These are phyloP conservation scores for Podaxis mareebaensis DNA, from an alignment of 768 basidiomycete genomes.

Conservation along the genomic window DNA sequence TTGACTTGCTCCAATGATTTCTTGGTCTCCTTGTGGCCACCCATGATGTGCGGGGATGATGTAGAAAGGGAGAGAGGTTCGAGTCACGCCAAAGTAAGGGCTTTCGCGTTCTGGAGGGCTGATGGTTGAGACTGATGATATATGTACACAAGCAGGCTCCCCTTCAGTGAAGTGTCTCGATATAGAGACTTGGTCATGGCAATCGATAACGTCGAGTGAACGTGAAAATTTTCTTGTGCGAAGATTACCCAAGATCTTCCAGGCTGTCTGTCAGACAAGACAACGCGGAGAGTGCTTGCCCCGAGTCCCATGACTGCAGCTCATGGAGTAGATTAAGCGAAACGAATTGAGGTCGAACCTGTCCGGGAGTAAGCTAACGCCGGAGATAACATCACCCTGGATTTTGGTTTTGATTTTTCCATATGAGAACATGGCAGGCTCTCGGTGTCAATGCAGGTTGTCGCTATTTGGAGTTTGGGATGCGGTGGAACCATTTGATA, in stretches of 20 bases:
- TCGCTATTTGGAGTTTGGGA: too few species aligned
- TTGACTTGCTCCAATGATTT: background rate
- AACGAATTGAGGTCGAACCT: background rate
- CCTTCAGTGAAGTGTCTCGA: too few species aligned
- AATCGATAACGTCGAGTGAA: background rate
- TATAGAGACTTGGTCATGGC: background rate
- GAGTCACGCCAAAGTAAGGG: background rate
- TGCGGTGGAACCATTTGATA: too few species aligned
- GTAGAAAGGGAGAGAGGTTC: background rate
- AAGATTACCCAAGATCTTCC: background rate
- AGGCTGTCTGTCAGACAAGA: background rate
- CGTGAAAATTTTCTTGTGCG: background rate
- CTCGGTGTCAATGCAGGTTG: too few species aligned
- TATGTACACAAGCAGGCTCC: background rate
- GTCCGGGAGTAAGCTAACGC: too few species aligned
- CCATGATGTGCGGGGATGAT: background rate
- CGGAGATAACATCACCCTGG: too few species aligned
- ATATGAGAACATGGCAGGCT: too few species aligned
- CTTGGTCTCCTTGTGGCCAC: background rate
- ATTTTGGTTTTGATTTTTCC: too few species aligned
- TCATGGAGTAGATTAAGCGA: background rate
- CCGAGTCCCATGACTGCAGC: background rate
- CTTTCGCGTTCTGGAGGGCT: background rate
- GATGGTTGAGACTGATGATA: background rate
- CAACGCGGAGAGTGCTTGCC: background rate